Percentiles rank a stretch among this genome's conserved stretches.
Conservation (phyloP, 2,329 filamentous ascomycete genomes). For the Cladobotryum protrusum region DNA sequence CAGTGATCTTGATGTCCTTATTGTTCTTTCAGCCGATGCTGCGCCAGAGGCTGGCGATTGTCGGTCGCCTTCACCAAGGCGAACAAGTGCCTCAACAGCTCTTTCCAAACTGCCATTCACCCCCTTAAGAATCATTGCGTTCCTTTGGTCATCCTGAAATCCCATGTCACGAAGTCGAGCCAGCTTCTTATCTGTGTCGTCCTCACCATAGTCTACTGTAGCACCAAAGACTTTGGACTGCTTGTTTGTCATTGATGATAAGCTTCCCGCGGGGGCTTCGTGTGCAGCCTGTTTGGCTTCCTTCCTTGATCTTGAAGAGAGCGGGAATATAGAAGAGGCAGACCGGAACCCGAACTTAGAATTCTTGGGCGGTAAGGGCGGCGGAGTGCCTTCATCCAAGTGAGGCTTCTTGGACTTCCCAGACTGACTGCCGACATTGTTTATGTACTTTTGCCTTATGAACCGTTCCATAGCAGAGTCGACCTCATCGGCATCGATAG, state of each 20-base stretch:
- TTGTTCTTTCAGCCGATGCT: conserved; percentile 40
- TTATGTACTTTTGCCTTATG: conserved; percentile 89
- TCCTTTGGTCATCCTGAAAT: conserved; percentile 76
- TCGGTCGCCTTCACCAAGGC: conserved; percentile 66
- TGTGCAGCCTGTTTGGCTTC: conserved; percentile 31
- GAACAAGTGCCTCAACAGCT: conserved; percentile 76
- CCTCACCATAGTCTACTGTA: conserved; percentile 48
- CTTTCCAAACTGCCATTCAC: conserved; percentile 80
- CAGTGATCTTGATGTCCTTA: conserved; percentile 46
- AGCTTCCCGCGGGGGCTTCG: conserved; percentile 23
- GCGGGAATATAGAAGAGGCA: conserved; percentile 61
- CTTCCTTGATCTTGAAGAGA: conserved; percentile 56
- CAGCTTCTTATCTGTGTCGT: conserved; percentile 71
- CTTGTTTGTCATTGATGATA: conserved; percentile 50
- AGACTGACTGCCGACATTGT: conserved; percentile 35
- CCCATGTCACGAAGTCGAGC: conserved; percentile 81
- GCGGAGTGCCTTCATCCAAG: conserved; percentile 52
- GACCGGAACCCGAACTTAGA: conserved; percentile 54
- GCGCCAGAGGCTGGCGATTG: conserved; percentile 29
- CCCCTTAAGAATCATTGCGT: conserved; percentile 73
- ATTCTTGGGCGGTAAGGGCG: conserved; percentile 57
- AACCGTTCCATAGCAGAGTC: conserved; percentile 94
- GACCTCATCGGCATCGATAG: conserved; percentile 84
- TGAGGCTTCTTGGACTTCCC: conserved; percentile 40
- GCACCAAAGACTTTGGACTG: conserved; percentile 64